Evolutionary conservation across 345 rosid genomes (phyloP).

Genomic region (Noccaea bulbosa): DNA sequence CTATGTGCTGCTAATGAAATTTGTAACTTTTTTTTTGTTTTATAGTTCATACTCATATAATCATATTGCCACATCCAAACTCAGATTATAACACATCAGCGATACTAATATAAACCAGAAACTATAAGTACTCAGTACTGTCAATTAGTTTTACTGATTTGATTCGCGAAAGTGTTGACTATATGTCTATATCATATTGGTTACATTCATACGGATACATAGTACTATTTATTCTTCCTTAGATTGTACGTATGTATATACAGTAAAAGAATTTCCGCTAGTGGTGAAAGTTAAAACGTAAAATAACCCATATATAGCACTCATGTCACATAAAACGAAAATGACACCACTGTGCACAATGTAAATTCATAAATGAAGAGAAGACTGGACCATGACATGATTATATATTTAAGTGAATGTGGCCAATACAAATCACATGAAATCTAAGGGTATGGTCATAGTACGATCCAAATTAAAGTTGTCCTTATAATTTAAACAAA

Average conservation of each 20-base stretch:
- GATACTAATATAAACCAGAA: too few relatives aligned
- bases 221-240: constrained; percentile 24
- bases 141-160: neutral
- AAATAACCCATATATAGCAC: constrained; percentile 1
- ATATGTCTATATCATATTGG: neutral
- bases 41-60: too few relatives aligned
- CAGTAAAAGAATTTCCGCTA: constrained; percentile 12
- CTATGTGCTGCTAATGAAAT: neutral
- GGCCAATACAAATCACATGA: constrained; percentile 46
- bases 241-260: constrained; percentile 29
- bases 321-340: constrained; percentile 6
- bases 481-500: constrained; percentile 34
- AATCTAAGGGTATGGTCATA: constrained; percentile 18
- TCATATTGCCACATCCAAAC: too few relatives aligned
- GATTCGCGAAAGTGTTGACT: neutral
- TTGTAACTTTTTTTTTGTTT: too few relatives aligned
- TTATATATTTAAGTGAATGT: constrained; percentile 38
- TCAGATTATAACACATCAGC: too few relatives aligned
- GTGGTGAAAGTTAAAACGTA: constrained; percentile 22
- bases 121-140: too few relatives aligned
- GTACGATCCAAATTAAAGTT: constrained; percentile 34
- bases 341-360: constrained; percentile 22
- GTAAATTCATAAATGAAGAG: constrained; percentile 31
- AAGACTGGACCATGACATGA: constrained; percentile 41
- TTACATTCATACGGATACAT: constrained; percentile 17